Conservation (phyloP, 2,329 filamentous ascomycete species). For the Xylariomycetidae sp. region DNA sequence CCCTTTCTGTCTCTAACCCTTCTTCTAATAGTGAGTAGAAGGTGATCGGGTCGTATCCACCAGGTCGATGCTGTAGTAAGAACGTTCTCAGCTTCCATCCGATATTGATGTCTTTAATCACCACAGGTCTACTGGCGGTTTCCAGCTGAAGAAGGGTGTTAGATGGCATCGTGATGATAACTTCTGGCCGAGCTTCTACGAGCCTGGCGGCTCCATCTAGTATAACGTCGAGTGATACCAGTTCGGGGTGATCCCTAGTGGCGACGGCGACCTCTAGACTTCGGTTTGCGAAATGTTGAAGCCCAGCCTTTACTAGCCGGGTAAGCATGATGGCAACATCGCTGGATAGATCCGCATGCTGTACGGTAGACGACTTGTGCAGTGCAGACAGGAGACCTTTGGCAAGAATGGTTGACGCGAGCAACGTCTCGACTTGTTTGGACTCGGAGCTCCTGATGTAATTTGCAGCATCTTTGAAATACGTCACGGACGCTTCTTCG, state of each 20-base stretch:
- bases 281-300: constrained; percentile 17
- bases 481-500: constrained; percentile 15
- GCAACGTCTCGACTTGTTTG: constrained; percentile 4
- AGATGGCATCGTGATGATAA: constrained; percentile 16
- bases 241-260: constrained; percentile 8
- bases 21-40: constrained; percentile 17
- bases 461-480: constrained; percentile 17
- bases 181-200: constrained; percentile 7
- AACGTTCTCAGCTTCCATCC: constrained; percentile 26
- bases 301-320: constrained; percentile 13
- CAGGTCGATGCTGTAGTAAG: constrained; percentile 18
- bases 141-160: constrained; percentile 16
- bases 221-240: constrained; percentile 13
- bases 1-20: constrained; percentile 10
- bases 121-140: constrained; percentile 12
- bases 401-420: constrained; percentile 18
- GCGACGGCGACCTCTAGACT: constrained; percentile 6
- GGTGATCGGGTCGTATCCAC: constrained; percentile 12
- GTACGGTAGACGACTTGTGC: constrained; percentile 7
- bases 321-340: constrained; percentile 17
- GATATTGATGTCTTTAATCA: constrained; percentile 11
- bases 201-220: constrained; percentile 19
- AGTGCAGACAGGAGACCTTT: constrained; percentile 19
- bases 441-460: constrained; percentile 16
- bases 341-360: constrained; percentile 8